Evolutionary conservation across 768 basidiomycete genomes (phyloP), one percentile per base, ranked within the genome.

Genomic region (Tylopilus felleus): DNA sequence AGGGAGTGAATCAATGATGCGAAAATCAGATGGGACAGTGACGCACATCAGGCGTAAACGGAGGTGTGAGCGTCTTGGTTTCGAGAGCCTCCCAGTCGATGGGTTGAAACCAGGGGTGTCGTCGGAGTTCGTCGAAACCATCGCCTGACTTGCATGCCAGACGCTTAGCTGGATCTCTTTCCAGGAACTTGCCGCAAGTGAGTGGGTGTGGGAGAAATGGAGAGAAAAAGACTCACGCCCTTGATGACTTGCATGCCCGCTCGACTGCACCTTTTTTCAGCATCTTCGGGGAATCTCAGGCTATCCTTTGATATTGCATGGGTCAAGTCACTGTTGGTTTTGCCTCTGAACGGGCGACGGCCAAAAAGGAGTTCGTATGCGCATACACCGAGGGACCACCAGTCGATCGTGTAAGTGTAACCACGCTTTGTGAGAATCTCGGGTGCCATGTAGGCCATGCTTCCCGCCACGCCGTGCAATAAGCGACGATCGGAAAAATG

Each of bases 361-460:
- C 93, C 93, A 63, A 96, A 96, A 23, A 95, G 80, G 22, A 98
- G 81, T 65, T 98, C 94, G 67, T 90, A 96, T 45, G 89, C 86
- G 70, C 93, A 90, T 51, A 98, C 90, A 17, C 94, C 94, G 0
- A 98, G 81, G 19, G 93, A 95, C 94, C 94, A 98, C 90, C 93
- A 97, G 70, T 98, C 94, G 61, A 97, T 92, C 31, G 86, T 85
- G 64, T 86, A 93, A 4, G 92, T 93, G 72, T 99, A 99, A 16
- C 96, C 96, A 56, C 90, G 85, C 71, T 97, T 97, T 42, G 84
- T 77, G 39, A 99, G 76, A 43, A 99, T 96, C 68, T 89, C 86
- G 3, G 87, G 88, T 39, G 88, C 95, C 96, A 99, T 99, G 70
- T 99, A 99, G 3, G 96, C 96, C 95, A 98, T 96, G 48, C 93